These are phyloP conservation scores for Coffea humblotiana DNA, from an alignment of 305 asterid species.

Conservation along the genomic window DNA sequence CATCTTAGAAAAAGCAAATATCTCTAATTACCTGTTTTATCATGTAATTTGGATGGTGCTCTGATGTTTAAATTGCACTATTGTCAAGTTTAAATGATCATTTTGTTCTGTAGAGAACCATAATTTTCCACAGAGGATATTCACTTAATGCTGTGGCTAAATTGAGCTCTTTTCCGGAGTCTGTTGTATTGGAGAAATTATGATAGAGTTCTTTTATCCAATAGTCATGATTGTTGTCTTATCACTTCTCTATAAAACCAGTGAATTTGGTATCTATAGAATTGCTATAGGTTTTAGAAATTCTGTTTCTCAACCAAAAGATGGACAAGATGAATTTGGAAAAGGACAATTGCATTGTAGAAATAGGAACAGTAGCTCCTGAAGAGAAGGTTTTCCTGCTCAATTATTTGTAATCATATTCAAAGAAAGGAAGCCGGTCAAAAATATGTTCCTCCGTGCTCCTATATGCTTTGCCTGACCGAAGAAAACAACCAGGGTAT, in stretches of 20 bases:
- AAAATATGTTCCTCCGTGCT: neutral
- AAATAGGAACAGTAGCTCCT: too few relatives aligned
- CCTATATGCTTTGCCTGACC: neutral
- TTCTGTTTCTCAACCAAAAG: conserved; percentile 3
- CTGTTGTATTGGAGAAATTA: neutral
- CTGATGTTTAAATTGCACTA: neutral
- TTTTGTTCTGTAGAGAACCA: neutral
- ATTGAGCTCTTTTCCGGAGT: neutral
- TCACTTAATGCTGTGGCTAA: neutral
- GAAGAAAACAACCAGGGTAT: neutral
- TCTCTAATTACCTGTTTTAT: neutral
- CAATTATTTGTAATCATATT: too few relatives aligned
- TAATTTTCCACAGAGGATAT: neutral
- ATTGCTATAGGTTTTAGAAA: neutral
- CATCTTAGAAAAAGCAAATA: neutral
- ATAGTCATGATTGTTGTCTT: neutral
- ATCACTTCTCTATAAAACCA: neutral
- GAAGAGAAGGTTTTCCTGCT: too few relatives aligned
- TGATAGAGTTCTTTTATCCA: neutral
- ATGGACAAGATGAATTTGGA: neutral
- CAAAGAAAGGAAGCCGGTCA: neutral
- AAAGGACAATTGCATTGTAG: neutral
- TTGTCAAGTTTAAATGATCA: neutral
- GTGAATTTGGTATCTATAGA: neutral
- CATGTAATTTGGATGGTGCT: neutral